phyloP scores from a whole-genome alignment of 257 asterid species.

The Ligustrum vulgare region DNA sequence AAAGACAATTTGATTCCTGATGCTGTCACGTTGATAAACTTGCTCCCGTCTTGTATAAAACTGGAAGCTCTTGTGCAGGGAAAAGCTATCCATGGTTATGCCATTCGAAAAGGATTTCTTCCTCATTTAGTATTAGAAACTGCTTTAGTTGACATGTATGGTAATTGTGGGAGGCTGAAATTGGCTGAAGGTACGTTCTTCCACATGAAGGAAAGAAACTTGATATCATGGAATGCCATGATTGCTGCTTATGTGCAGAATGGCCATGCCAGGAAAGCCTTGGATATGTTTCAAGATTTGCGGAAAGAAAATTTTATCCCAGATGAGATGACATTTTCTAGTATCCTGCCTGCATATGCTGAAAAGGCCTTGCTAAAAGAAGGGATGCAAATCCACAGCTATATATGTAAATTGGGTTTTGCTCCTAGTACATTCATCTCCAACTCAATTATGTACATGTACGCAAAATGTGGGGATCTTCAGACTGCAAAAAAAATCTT shows the following conservation, averaged over 20 bases:
- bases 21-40: constrained; percentile 56
- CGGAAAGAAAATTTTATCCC: constrained; percentile 31
- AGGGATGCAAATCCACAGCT: constrained; percentile 55
- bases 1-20: constrained; percentile 43
- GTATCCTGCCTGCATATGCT: constrained; percentile 48
- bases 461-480: constrained; percentile 68
- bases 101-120: constrained; percentile 41
- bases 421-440: constrained; percentile 29
- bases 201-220: constrained; percentile 33
- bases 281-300: constrained; percentile 37
- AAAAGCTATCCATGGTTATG: constrained; percentile 54
- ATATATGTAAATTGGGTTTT: constrained; percentile 38
- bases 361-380: constrained; percentile 58
- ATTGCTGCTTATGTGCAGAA: constrained; percentile 51
- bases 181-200: constrained; percentile 37
- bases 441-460: constrained; percentile 59
- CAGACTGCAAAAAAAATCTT: constrained; percentile 37
- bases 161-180: constrained; percentile 41
- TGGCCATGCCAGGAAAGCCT: constrained; percentile 37
- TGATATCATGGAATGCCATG: constrained; percentile 61
- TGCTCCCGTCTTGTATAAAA: constrained; percentile 55
- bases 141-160: constrained; percentile 57
- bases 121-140: constrained; percentile 55
- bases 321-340: constrained; percentile 49
- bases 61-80: constrained; percentile 40